Evolutionary conservation across 2,329 filamentous ascomycete species (phyloP), one percentile per base, ranked within the genome.

Genomic region (Herpomyces periplanetae): DNA sequence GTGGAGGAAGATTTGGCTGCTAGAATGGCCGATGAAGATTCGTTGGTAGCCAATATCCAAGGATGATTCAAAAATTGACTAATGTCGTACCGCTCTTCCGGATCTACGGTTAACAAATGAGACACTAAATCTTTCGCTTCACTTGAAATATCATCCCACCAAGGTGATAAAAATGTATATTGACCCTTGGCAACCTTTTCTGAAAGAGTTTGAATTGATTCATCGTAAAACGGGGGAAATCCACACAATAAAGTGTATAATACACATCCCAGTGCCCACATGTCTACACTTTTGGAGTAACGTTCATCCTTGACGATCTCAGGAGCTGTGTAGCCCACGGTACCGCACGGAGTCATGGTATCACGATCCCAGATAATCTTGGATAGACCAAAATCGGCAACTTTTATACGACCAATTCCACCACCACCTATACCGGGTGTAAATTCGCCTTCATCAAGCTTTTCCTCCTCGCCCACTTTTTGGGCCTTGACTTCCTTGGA

Each of bases 241-340:
- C 80, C 80, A 31, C 80, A 96, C 8, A 96, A 61, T 1, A 96
- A 46, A 1, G 80, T 96, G 44, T 96, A 96, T 3, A 96, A 47
- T 5, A 96, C 80, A 35, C 80, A 96, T 7, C 80, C 80, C 13
- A 96, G 42, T 3, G 80, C 80, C 80, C 80, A 96, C 80, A 96
- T 96, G 34, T 96, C 80, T 17, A 96, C 80, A 19, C 69, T 84
- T 47, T 91, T 96, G 14, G 75, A 91, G 39, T 96, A 96, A 10
- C 73, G 58, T 41, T 96, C 80, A 39, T 96, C 80, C 42, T 91
- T 91, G 36, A 96, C 80, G 26, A 96, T 96, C 35, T 96, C 80
- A 4, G 80, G 80, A 3, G 80, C 80, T 3, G 80, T 91, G 41
- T 96, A 96, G 16, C 80, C 80, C 22, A 91, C 80, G 0, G 80